Base-by-base conservation (phyloP, 371 early-diverging fungal genomes). In the Mortierella sp. region DNA sequence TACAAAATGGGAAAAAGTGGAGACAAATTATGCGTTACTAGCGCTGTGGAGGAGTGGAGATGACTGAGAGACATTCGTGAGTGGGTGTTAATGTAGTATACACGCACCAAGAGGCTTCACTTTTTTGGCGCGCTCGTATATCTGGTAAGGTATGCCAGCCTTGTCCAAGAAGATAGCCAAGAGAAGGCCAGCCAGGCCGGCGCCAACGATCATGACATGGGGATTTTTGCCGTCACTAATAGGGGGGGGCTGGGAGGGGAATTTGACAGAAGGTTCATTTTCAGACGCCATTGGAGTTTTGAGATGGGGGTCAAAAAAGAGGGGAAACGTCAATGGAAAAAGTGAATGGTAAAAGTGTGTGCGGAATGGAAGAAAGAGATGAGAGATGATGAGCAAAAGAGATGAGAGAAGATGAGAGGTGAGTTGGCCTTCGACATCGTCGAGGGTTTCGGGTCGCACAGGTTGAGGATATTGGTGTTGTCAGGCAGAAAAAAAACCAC, bases 131-230 rank as follows among this genome's bases (percentile, higher is more conserved):
- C 54, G 47, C 10, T 73, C 73, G 34, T 19, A 50, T 6, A 73
- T 14, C 2, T 54, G 50, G 54, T 73, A 73, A 3, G 54, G 73
- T 21, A 73, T 73, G 3, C 73, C 42, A 28, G 73, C 73, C 11
- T 31, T 38, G 7, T 73, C 73, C 21, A 73, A 28, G 54, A 73
- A 54, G 34, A 73, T 73, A 1, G 52, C 73, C 34, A 54, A 24
- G 19, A 50, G 31, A 9, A 72, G 50, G 2, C 73, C 54, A 24
- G 50, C 54, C 4, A 72, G 5, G 8, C 73, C 73, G 0, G 50
- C 73, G 4, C 73, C 73, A 6, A 50, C 73, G 1, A 72, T 72
- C 26, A 72, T 26, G 11, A 72, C 73, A 16, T 21, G 47, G 10
- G 52, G 73, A 28, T 54, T 47, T 47, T 71, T 47, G 47, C 28